These are phyloP conservation scores for Ceratobasidium sp. DNA, from an alignment of 1,284 basidiomycete genomes.

Conservation along the genomic window DNA sequence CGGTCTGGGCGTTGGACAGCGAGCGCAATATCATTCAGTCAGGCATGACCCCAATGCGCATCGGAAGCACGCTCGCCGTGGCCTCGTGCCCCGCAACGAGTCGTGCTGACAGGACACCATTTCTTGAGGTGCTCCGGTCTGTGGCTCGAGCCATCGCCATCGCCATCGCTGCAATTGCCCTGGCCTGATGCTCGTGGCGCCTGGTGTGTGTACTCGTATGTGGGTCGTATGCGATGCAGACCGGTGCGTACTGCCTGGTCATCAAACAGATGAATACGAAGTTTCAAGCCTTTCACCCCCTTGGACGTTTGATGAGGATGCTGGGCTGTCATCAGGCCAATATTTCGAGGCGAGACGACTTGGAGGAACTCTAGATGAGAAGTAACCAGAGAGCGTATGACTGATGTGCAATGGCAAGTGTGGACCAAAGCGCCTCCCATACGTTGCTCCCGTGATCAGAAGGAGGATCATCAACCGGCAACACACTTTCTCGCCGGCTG, in stretches of 20 bases:
- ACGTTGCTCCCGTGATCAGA: slow-evolving; percentile 12
- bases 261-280: too few species aligned
- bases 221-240: too few species aligned
- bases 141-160: too few species aligned
- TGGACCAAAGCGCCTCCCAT: too few species aligned
- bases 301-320: neutral
- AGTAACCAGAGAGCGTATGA: slow-evolving; percentile 3
- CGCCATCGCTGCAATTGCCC: slow-evolving; percentile 19
- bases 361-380: too few species aligned
- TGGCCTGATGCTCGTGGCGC: slow-evolving; percentile 5
- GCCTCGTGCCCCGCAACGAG: slow-evolving; percentile 7
- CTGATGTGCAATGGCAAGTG: neutral
- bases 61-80: neutral
- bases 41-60: neutral
- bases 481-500: neutral
- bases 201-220: neutral
- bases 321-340: slow-evolving; percentile 24
- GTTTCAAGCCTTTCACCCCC: too few species aligned
- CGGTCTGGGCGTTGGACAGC: slow-evolving; percentile 2
- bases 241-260: too few species aligned
- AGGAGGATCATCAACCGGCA: slow-evolving; percentile 21
- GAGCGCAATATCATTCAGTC: too few species aligned
- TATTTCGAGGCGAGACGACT: slow-evolving; percentile 21
- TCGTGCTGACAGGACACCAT: too few species aligned
- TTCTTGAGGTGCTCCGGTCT: too few species aligned